Evolutionary conservation across 225 moss, liverwort and hornwort species (phyloP), one percentile per base, ranked within the genome.

Genomic region (Pleurozium schreberi): DNA sequence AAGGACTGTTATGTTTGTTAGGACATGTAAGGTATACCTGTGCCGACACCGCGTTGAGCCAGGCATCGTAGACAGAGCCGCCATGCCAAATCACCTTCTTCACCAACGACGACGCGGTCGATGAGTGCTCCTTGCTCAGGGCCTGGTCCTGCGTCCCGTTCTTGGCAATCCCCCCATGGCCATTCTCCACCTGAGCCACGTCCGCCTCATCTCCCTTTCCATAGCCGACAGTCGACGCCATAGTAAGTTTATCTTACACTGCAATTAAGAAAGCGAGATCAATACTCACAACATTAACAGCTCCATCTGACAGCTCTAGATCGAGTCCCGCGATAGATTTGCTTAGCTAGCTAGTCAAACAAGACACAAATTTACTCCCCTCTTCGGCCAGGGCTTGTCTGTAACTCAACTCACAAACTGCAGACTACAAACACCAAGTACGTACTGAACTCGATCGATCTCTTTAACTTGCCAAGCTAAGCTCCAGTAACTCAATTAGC

Each of bases 41-140:
- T 10, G 93, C 95, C 58, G 94, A 89, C 13, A 86, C 71, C 7
- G 93, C 93, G 71, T 92, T 93, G 45, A 95, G 88, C 95, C 95
- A 95, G 2, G 95, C 93, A 80, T 95, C 95, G 83, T 93, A 92
- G n/a, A 95, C 93, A 9, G 93, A 95, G 23, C 95, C 95, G 34
- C 95, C 95, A 57, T 95, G 95, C 95, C 95, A 95, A 9, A 93
- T 18, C 31, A 26, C 67, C 77, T 90, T 95, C 89, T 93, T 21
- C 38, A 92, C 1, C 6, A 91, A 87, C 47, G 85, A 18, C 80
- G 30, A 7, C 22, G 76, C 5, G 22, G 8, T 3, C 28, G 78
- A 40, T 5, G 25, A 40, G 8, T 33, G 52, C 19, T 1, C 22
- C 23, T 75, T 58, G 64, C 71, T 16, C 30, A 38, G 31, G 5